Evolutionary conservation across 2,329 filamentous ascomycete genomes (phyloP).

Genomic region (Capronia americana): DNA sequence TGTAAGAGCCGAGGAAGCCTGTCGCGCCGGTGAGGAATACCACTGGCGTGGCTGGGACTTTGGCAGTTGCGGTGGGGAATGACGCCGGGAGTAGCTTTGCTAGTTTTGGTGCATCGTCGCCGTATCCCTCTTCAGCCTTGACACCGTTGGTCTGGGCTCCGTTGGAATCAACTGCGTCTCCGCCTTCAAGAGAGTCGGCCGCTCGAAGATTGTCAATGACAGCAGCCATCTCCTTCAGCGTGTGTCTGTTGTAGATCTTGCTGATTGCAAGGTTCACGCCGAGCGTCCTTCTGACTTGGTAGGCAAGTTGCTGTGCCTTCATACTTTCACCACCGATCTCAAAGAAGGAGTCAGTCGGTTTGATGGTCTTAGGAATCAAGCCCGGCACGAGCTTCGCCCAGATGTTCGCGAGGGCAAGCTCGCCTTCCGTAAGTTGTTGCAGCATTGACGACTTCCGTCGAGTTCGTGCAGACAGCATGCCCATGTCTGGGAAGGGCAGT

Average conservation of each 20-base stretch:
- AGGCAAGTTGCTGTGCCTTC: constrained; percentile 79
- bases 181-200: constrained; percentile 41
- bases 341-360: constrained; percentile 71
- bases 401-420: constrained; percentile 70
- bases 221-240: constrained; percentile 62
- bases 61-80: constrained; percentile 45
- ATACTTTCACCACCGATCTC: constrained; percentile 82
- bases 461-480: constrained; percentile 64
- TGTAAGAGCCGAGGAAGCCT: constrained; percentile 83
- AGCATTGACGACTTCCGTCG: constrained; percentile 57
- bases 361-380: constrained; percentile 71
- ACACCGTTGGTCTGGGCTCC: constrained; percentile 42
- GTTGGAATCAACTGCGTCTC: constrained; percentile 55
- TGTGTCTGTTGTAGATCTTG: constrained; percentile 72
- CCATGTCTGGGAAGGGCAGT: constrained; percentile 79
- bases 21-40: constrained; percentile 88
- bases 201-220: constrained; percentile 55
- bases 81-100: constrained; percentile 56
- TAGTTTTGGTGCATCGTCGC: constrained; percentile 56
- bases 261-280: constrained; percentile 69
- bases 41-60: constrained; percentile 54
- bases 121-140: constrained; percentile 56
- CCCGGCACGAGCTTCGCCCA: constrained; percentile 75
- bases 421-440: constrained; percentile 57
- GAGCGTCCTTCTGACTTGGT: constrained; percentile 69